Percentiles rank a stretch among this genome's conserved stretches.
phyloP scores from a whole-genome alignment of 768 basidiomycete species.

The Russula vinacea region DNA sequence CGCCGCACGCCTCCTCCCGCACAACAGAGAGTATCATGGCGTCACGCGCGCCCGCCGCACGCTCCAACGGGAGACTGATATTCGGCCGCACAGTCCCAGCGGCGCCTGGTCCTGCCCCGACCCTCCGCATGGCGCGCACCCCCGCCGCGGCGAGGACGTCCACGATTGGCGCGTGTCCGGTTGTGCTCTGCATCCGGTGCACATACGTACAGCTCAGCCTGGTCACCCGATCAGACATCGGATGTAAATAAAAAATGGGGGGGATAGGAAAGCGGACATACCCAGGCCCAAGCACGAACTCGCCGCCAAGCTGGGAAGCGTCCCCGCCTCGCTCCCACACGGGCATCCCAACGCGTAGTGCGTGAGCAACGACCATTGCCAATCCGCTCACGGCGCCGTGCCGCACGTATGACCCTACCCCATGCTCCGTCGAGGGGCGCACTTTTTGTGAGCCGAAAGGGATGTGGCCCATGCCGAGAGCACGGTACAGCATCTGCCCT shows the following conservation, averaged over 20 bases:
- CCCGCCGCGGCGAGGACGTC: slow-evolving; percentile 67
- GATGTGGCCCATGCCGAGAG: slow-evolving; percentile 70
- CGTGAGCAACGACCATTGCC: slow-evolving; percentile 69
- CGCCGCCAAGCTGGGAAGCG: slow-evolving; percentile 78
- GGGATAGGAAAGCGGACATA: slow-evolving; percentile 32
- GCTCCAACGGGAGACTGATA: slow-evolving; percentile 17
- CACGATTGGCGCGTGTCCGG: slow-evolving; percentile 69
- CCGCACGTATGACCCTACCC: slow-evolving; percentile 54
- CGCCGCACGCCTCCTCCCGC: slow-evolving; percentile 26
- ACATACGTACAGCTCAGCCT: slow-evolving; percentile 69
- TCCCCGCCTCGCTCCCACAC: slow-evolving; percentile 80
- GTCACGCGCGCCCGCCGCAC: slow-evolving; percentile 14
- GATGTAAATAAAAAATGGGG: neutral
- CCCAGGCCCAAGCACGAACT: slow-evolving; percentile 75
- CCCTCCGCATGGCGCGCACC: slow-evolving; percentile 29
- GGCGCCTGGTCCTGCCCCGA: neutral
- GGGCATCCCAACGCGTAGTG: slow-evolving; percentile 72
- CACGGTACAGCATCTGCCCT: slow-evolving; percentile 56
- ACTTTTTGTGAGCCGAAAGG: slow-evolving; percentile 39
- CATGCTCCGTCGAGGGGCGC: slow-evolving; percentile 32
- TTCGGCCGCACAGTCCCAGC: neutral
- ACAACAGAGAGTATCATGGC: slow-evolving; percentile 29
- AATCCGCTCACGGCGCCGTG: slow-evolving; percentile 66
- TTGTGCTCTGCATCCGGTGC: slow-evolving; percentile 79
- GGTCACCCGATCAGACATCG: no score